Evolutionary conservation across 108 stramenopile species (phyloP).

Genomic region (Nitzschia inconspicua): DNA sequence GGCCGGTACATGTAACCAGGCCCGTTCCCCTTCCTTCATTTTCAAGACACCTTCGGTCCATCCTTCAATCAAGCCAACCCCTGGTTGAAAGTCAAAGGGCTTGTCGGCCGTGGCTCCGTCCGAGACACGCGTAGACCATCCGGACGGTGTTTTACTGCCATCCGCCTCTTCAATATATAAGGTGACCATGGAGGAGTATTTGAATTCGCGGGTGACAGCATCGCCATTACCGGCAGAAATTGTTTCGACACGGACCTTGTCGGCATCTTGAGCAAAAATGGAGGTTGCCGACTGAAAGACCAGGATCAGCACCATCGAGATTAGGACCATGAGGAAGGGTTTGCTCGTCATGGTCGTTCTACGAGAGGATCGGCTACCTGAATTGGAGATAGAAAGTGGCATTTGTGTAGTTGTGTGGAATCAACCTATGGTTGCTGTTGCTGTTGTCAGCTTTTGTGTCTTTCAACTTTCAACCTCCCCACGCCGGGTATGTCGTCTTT

Average conservation of each 20-base stretch:
- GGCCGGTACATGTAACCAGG: conserved; percentile 43
- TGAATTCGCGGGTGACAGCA: conserved; percentile 26
- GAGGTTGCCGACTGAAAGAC: too few species aligned
- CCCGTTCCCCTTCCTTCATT: conserved; percentile 66
- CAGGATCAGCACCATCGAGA: too few species aligned
- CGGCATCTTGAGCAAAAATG: too few species aligned
- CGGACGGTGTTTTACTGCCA: conserved; percentile 42
- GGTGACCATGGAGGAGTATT: conserved; percentile 46
- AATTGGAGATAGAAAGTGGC: too few species aligned
- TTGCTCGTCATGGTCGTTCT: too few species aligned
- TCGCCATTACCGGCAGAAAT: conserved; percentile 28
- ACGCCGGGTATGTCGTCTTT: too few species aligned
- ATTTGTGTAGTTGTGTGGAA: too few species aligned
- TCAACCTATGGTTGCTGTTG: too few species aligned
- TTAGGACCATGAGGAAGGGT: too few species aligned
- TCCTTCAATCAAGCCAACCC: conserved; percentile 53
- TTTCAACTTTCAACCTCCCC: too few species aligned
- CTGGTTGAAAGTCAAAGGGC: conserved; percentile 62
- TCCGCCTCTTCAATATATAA: conserved; percentile 57
- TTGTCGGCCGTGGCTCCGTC: conserved; percentile 46
- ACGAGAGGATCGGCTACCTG: too few species aligned
- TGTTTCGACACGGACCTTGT: conserved; percentile 15
- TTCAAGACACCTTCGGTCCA: conserved; percentile 66
- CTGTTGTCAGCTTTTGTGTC: too few species aligned
- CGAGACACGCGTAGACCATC: conserved; percentile 56